Base-by-base conservation (phyloP, 2,329 filamentous ascomycete species). In the Septoria linicola region DNA sequence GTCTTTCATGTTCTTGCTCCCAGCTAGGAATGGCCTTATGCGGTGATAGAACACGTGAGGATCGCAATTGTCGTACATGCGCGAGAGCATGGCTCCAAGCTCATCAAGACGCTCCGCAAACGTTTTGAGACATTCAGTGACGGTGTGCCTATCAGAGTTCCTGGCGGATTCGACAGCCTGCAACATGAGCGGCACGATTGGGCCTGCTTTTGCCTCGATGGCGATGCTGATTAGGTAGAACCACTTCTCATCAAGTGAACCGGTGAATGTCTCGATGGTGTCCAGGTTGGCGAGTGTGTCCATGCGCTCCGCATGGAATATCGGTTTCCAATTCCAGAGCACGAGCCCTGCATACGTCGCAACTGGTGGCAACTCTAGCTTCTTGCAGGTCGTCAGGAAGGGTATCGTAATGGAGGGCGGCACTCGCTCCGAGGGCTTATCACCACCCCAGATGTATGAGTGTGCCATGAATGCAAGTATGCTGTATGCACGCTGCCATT, bases 1-100 rank as follows among this genome's bases (percentile, higher is more conserved):
- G 56, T 96, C 92, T 41, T 81, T 83, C 93, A 96, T 99, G 69
- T 97, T 97, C 79, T 96, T 96, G 69, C 90, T 93, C 11, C 93
- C 93, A 4, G 93, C 92, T 2, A 99, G 80, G 70, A 95, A 97
- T 0, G 93, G 92, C n/a, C 93, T 83, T 63, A 99, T 95, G 54
- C 90, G 87, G 71, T 96, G 83, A 71, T 96, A 99, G 72, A 99
- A 99, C 49, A 96, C 86, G 58, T 88, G 85, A 0, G 93, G 91
- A 66, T 97, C 91, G 68, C 93, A 99, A 65, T 85, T 88, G 68
- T 97, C 93, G 68, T 97, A 90, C 88, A 99, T 95, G 59, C 89
- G 84, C 65, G 88, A 81, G 21, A 99, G 76, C 21, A 97, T 72
- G 2, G 76, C 77, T 40, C 84, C 88, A 19, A 97, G 78, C 64